Evolutionary conservation across 129 eudicot genomes (phyloP), one percentile per base, ranked within the genome.

Genomic region (Smallanthus sonchifolius): DNA sequence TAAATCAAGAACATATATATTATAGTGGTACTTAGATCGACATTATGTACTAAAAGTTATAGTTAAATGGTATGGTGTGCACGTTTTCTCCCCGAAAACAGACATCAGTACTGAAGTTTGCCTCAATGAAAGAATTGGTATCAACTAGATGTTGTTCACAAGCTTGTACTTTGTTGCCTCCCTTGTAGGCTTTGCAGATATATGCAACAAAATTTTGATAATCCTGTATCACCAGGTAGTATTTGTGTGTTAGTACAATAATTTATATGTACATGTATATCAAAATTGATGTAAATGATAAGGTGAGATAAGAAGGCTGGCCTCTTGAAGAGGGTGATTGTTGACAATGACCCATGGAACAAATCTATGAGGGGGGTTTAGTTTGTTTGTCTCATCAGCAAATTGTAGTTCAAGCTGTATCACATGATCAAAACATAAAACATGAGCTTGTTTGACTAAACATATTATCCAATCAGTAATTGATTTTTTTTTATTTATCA

Each of bases 301-400:
- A 36, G 13, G 45, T 17, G 73, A 32, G 5, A 2, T 10, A 16
- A 65, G 44, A 67, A 17, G 8, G 34, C 39, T 36, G 10, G 89
- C 98, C 77, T 86, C 85, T 81, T 82, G 84, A 65, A 93, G 91
- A 36, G 98, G 87, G 39, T 68, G 73, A 49, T 83, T 69, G 72
- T 93, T 83, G 24, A 93, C 98, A 39, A 93, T 57, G 63, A 93
- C 95, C 98, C 98, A 93, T 39, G 98, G 98, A 10, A 93, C 98
- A 80, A 84, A 93, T 86, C 81, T 80, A 39, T 86, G 97, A 60
- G 90, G 90, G 5, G 96, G 98, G 49, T 81, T 84, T 28, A 93
- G 91, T 32, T 54, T 84, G 54, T 77, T 77, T 3, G 98, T 90
- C 74, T 93, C 96, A 11, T 84, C 79, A 10, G 92, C 96, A 77